Evolutionary conservation across 2,329 filamentous ascomycete species (phyloP).

Genomic region (Fusarium pininemorale): DNA sequence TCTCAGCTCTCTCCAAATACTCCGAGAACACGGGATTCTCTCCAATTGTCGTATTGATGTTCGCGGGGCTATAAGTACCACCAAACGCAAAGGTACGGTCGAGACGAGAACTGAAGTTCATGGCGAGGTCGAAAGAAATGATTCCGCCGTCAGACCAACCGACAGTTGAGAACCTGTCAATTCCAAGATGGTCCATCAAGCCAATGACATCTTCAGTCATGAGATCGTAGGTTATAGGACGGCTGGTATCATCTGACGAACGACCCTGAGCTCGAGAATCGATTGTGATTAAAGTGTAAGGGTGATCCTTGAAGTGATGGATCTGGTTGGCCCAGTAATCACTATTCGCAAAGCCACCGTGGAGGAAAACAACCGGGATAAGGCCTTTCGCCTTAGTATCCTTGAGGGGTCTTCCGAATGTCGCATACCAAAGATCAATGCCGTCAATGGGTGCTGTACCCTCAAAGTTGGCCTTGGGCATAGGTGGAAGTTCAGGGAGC

Average conservation of each 20-base stretch:
- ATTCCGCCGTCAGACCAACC: background rate
- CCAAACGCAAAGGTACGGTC: background rate
- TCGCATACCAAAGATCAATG: slow-evolving; percentile 1
- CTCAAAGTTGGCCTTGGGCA: background rate
- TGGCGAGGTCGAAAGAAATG: background rate
- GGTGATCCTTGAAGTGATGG: background rate
- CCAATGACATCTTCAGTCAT: background rate
- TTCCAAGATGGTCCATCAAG: background rate
- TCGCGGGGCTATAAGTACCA: background rate
- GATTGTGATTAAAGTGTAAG: background rate
- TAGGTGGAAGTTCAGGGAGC: background rate
- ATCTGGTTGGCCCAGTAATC: background rate
- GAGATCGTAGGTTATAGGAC: background rate
- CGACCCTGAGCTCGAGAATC: background rate
- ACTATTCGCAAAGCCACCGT: background rate
- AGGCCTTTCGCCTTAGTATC: background rate
- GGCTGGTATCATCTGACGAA: background rate
- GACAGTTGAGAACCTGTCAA: background rate
- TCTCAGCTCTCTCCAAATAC: background rate
- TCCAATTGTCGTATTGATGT: background rate
- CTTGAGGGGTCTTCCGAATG: background rate
- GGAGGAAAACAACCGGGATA: background rate
- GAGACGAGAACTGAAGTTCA: background rate
- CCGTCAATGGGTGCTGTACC: background rate
- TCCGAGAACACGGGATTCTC: background rate